Evolutionary conservation across 495 filamentous ascomycete genomes (phyloP), one percentile per base, ranked within the genome.

Genomic region (Aspergillus leporis): DNA sequence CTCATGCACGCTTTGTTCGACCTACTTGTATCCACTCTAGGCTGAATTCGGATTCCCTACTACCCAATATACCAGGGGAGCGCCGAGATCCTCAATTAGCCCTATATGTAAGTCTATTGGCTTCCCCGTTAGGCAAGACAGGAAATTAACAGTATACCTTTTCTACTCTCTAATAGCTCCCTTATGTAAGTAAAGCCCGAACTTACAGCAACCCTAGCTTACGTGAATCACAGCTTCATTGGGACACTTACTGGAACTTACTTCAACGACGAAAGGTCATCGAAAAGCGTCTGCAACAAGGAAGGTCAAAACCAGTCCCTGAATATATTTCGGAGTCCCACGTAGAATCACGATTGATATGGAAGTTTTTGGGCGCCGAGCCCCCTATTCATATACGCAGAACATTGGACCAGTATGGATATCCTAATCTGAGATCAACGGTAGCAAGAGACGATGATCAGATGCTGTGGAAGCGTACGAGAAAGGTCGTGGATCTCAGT

Each of bases 381-480:
- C 84, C 82, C 7, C 85, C 86, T 0, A 72, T 88, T 18, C 87
- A 88, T 61, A 82, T 81, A 58, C 79, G 86, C 10, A 75, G 87
- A 31, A 89, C 86, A 1, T 61, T 90, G 9, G 86, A 90, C 55
- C 86, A 89, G 63, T 89, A 81, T 53, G 85, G 85, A 0, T 87
- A 89, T 59, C 85, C 84, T 0, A 82, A 83, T 46, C 74, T 89
- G 0, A 72, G 78, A 18, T 86, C 87, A 19, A 87, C 86, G 0
- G 70, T 82, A 25, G 80, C 83, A 0, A 75, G 86, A 25, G 87
- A 90, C 43, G 83, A 85, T 47, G 86, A 90, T 36, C 86, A 90
- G 65, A 87, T 90, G 81, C 70, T 89, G 4, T 90, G 87, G 72
- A 89, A 89, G 58, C 77, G 86, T 1, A 90, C 87, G 0, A 84